phyloP scores from a whole-genome alignment of 495 filamentous ascomycete species.

The Trichoderma reesei region DNA sequence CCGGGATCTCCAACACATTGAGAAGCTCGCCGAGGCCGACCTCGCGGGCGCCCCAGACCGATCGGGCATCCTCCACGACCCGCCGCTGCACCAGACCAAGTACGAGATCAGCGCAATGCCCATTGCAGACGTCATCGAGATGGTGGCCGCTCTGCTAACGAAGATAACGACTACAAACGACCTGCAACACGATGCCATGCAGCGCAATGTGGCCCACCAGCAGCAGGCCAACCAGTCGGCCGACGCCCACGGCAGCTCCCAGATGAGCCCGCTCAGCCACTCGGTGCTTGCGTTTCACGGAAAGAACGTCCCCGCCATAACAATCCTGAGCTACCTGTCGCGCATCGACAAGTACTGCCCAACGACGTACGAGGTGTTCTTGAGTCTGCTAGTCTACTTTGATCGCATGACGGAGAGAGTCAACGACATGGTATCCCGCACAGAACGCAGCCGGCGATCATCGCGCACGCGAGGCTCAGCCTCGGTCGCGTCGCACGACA shows the following conservation, averaged over 20 bases:
- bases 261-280: slow-evolving; percentile 67
- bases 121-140: slow-evolving; percentile 95
- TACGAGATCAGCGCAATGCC: slow-evolving; percentile 99
- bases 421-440: slow-evolving; percentile 50
- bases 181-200: slow-evolving; percentile 66
- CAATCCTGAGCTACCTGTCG: slow-evolving; percentile 89
- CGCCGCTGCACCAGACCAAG: slow-evolving; percentile 43
- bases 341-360: slow-evolving; percentile 99
- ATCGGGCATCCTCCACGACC: slow-evolving; percentile 46
- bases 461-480: neutral
- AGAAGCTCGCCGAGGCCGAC: slow-evolving; percentile 54
- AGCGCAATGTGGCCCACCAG: slow-evolving; percentile 38
- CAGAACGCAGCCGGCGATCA: slow-evolving; percentile 27
- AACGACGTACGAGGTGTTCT: slow-evolving; percentile 95
- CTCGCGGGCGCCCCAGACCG: slow-evolving; percentile 19
- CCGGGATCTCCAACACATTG: slow-evolving; percentile 77
- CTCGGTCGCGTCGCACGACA: slow-evolving; percentile 16
- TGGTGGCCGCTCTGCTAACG: slow-evolving; percentile 96
- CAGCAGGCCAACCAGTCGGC: slow-evolving; percentile 35
- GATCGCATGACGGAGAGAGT: slow-evolving; percentile 97
- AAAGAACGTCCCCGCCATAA: slow-evolving; percentile 96
- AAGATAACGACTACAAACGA: slow-evolving; percentile 99
- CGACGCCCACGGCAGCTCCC: slow-evolving; percentile 49
- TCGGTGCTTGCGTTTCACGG: slow-evolving; percentile 98
- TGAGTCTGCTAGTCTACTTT: slow-evolving; percentile 93